Conservation (phyloP, 1,284 basidiomycete genomes). For the Ceratobasidium sp. region DNA sequence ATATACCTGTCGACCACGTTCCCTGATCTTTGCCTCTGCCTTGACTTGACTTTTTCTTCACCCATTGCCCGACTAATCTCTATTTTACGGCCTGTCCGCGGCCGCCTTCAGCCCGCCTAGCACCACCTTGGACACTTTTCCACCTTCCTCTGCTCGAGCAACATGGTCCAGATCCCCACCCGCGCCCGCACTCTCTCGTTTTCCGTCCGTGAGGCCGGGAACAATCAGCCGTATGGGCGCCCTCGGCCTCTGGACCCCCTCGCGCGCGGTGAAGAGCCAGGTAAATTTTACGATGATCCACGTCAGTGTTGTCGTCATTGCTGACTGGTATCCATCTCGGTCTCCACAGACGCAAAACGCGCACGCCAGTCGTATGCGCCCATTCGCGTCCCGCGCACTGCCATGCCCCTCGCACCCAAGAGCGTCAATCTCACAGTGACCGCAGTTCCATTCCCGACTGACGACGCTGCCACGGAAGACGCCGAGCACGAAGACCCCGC, state of each 20-base stretch:
- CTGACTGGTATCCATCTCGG: neutral
- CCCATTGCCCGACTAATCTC: neutral
- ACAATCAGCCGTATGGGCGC: neutral
- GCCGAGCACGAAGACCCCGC: neutral
- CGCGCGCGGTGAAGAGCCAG: slow-evolving; percentile 23
- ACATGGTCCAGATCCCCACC: slow-evolving; percentile 39
- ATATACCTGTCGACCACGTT: slow-evolving; percentile 14
- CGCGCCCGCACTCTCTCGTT: slow-evolving; percentile 37
- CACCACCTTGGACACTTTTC: neutral
- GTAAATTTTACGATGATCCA: neutral
- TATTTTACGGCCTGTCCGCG: neutral
- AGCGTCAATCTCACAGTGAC: slow-evolving; percentile 32
- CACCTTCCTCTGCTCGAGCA: neutral
- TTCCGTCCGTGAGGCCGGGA: slow-evolving; percentile 28
- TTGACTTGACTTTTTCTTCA: neutral
- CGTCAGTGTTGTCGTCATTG: neutral
- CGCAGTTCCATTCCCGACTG: slow-evolving; percentile 20
- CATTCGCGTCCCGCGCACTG: neutral
- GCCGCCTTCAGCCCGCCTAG: neutral
- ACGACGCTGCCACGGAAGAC: slow-evolving; percentile 25
- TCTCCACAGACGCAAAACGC: slow-evolving; percentile 32
- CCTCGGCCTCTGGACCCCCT: slow-evolving; percentile 16
- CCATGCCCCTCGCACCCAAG: slow-evolving; percentile 28
- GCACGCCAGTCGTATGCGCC: slow-evolving; percentile 30
- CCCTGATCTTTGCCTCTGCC: slow-evolving; percentile 16